These are phyloP conservation scores for Fusarium euwallaceae DNA, from an alignment of 2,329 filamentous ascomycete species.

Conservation along the genomic window DNA sequence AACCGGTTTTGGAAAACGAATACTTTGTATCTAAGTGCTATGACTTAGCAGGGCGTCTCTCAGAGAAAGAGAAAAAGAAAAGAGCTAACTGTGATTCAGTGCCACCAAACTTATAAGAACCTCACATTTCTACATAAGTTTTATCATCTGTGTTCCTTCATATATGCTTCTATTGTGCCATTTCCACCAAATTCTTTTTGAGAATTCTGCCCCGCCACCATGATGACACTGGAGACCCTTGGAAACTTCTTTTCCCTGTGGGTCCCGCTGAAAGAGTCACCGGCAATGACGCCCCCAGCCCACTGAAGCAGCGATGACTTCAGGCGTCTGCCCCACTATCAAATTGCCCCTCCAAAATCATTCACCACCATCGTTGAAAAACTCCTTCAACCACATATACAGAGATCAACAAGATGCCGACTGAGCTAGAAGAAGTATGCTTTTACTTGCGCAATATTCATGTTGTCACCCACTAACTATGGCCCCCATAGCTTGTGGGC, in stretches of 20 bases:
- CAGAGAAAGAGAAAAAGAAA: neutral
- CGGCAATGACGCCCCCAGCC: slow-evolving; percentile 32
- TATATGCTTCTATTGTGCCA: neutral
- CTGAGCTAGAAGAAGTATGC: slow-evolving; percentile 81
- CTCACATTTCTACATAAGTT: neutral
- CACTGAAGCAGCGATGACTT: slow-evolving; percentile 48
- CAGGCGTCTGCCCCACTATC: slow-evolving; percentile 45
- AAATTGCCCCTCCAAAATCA: slow-evolving; percentile 47
- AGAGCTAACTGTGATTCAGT: neutral
- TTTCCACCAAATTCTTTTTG: neutral
- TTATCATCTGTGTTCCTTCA: neutral
- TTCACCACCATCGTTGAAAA: slow-evolving; percentile 40
- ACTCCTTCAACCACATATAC: slow-evolving; percentile 21
- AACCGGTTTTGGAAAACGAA: neutral
- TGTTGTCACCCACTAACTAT: slow-evolving; percentile 22
- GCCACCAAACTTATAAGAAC: neutral
- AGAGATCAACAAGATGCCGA: slow-evolving; percentile 69
- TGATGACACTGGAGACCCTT: slow-evolving; percentile 40
- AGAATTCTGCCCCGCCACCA: slow-evolving; percentile 39
- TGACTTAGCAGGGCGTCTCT: no score
- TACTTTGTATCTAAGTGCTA: neutral
- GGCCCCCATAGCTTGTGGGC: slow-evolving; percentile 79
- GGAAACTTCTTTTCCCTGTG: slow-evolving; percentile 43
- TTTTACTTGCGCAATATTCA: rapidly evolving
- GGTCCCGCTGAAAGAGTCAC: slow-evolving; percentile 44